Base-by-base conservation (phyloP, 2,329 filamentous ascomycete species). In the Venturia aucupariae region DNA sequence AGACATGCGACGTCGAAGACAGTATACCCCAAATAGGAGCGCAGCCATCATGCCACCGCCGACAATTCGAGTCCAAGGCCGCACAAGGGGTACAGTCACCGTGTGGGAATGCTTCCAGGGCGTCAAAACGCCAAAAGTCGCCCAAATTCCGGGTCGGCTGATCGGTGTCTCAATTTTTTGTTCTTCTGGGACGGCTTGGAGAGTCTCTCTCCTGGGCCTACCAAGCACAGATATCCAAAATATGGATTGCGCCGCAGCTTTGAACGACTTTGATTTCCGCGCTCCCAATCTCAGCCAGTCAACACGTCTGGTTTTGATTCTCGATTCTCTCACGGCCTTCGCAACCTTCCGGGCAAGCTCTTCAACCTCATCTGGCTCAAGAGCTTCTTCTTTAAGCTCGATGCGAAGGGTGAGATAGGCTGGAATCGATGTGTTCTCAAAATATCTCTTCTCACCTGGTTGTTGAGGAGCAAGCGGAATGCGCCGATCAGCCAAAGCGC, bases 291-390 rank as follows among this genome's bases (percentile, higher is more conserved):
- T 39, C 13, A 63, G 4, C 46, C 27, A 51, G 35, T 63, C 62
- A 7, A 63, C 48, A 1, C 62, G 44, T 22, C 62, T 27, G 1
- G 62, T 57, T 48, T 39, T 22, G 4, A 48, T 32, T 11, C 27
- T 63, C 3, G 62, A 63, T 24, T 41, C 11, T 22, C 17, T 30
- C 2, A 57, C 62, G n/a, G 62, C 62, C 22, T n/a, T 11, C 5
- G 62, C 27, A 51, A 63, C 24, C 6, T n/a, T 46, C 3, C 24
- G 38, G 13, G 62, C 62, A 38, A 63, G 51, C 19, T 63, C 62
- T 13, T 63, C 62, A 10, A 63, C 35, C 38, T 63, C 19, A 22
- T 63, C 48, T 4, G 22, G 19, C 22, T 39, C 51, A n/a, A 62
- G 42, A 19, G 2, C 39, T 11, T 63, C 46, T 13, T 57, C 24